Percentiles rank a stretch among this genome's conserved stretches.
These are phyloP conservation scores for Lepraria neglecta DNA, from an alignment of 495 filamentous ascomycete genomes.

Conservation along the genomic window DNA sequence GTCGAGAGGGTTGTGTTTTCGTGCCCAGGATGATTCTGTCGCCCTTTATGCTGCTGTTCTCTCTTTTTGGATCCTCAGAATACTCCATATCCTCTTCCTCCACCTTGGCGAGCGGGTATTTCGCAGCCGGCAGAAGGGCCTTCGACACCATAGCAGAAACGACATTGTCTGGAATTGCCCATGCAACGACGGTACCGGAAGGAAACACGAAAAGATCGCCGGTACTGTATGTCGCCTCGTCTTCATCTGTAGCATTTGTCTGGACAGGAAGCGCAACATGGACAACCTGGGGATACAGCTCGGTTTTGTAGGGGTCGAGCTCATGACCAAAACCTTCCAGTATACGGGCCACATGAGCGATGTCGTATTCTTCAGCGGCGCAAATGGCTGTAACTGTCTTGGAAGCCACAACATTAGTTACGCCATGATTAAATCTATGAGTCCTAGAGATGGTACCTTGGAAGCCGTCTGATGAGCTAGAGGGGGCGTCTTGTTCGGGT, in stretches of 20 bases:
- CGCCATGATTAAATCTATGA: neutral
- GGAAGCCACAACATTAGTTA: constrained; percentile 20
- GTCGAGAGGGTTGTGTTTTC: constrained; percentile 33
- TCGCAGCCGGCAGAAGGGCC: constrained; percentile 67
- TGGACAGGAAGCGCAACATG: constrained; percentile 55
- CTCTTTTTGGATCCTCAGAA: constrained; percentile 63
- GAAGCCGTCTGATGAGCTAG: constrained; percentile 11
- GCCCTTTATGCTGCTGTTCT: constrained; percentile 73
- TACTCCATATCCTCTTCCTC: constrained; percentile 93
- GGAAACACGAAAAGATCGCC: constrained; percentile 97
- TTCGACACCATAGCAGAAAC: constrained; percentile 65
- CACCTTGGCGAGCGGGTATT: constrained; percentile 60
- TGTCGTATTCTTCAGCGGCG: constrained; percentile 79
- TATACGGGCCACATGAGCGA: constrained; percentile 63
- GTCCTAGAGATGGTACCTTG: constrained; percentile 18
- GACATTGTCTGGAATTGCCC: constrained; percentile 69
- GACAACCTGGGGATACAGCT: constrained; percentile 59
- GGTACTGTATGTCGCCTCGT: constrained; percentile 55
- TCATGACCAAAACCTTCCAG: constrained; percentile 63
- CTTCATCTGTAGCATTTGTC: constrained; percentile 52
- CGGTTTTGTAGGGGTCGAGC: constrained; percentile 54
- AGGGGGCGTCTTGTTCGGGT: constrained; percentile 28
- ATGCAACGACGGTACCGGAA: constrained; percentile 89
- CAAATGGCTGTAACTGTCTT: constrained; percentile 73
- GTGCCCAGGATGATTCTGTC: constrained; percentile 89